These are phyloP conservation scores for Xylaria sp. DNA, from an alignment of 2,329 filamentous ascomycete species.

Conservation along the genomic window DNA sequence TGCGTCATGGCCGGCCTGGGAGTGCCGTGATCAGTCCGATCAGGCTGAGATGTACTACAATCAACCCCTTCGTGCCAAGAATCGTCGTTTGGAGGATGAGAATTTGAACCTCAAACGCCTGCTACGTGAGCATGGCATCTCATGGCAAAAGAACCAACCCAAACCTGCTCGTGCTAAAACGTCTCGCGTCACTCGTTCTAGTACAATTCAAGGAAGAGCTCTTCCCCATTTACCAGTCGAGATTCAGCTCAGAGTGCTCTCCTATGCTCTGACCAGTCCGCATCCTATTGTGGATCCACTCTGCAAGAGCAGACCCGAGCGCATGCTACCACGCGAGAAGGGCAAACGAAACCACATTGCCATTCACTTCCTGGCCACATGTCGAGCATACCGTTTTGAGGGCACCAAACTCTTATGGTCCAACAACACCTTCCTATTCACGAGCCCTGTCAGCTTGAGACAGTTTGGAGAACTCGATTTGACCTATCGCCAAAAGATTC, in stretches of 20 bases:
- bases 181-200: slow-evolving; percentile 47
- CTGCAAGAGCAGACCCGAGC: slow-evolving; percentile 55
- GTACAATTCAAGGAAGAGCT: slow-evolving; percentile 36
- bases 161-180: slow-evolving; percentile 44
- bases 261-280: slow-evolving; percentile 60
- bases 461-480: slow-evolving; percentile 60
- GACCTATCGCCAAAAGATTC: slow-evolving; percentile 56
- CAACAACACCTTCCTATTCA: slow-evolving; percentile 65
- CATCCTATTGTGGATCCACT: slow-evolving; percentile 65
- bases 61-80: slow-evolving; percentile 59
- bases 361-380: slow-evolving; percentile 64
- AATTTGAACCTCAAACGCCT: slow-evolving; percentile 62
- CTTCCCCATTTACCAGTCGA: slow-evolving; percentile 62
- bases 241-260: slow-evolving; percentile 62
- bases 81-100: slow-evolving; percentile 59
- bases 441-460: slow-evolving; percentile 60
- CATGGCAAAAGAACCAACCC: slow-evolving; percentile 56
- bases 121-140: slow-evolving; percentile 62
- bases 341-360: slow-evolving; percentile 59
- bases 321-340: slow-evolving; percentile 57
- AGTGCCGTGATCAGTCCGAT: slow-evolving; percentile 64
- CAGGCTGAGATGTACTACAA: slow-evolving; percentile 61
- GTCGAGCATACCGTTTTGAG: slow-evolving; percentile 60
- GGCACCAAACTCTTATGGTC: slow-evolving; percentile 62
- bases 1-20: slow-evolving; percentile 53